Evolutionary conservation across 2,329 filamentous ascomycete species (phyloP).

Genomic region (Tolypocladium ovalisporum): DNA sequence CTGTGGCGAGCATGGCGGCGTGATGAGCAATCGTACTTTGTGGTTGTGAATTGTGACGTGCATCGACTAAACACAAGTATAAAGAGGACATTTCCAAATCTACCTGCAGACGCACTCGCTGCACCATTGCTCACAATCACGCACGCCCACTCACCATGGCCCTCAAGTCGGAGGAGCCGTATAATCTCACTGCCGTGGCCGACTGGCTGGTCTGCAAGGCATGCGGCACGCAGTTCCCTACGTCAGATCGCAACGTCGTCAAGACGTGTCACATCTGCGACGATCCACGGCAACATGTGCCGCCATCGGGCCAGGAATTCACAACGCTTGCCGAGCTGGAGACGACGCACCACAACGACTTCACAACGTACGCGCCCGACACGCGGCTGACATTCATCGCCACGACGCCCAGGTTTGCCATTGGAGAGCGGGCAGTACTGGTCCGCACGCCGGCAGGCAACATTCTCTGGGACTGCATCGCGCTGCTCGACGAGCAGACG

Average conservation of each 20-base stretch:
- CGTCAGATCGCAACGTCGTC: slow-evolving; percentile 31
- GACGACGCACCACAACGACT: slow-evolving; percentile 39
- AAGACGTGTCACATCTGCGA: slow-evolving; percentile 61
- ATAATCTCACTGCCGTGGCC: slow-evolving; percentile 1
- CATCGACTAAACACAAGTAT: not conserved
- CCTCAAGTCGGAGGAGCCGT: slow-evolving; percentile 5
- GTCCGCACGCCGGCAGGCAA: slow-evolving; percentile 57
- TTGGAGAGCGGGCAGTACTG: slow-evolving; percentile 65
- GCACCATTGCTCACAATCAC: not conserved
- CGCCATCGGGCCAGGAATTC: slow-evolving; percentile 46
- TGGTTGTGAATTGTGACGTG: not conserved
- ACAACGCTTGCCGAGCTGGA: slow-evolving; percentile 43
- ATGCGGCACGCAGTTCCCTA: slow-evolving; percentile 56
- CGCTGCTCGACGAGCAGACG: slow-evolving; percentile 56
- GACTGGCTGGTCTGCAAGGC: slow-evolving; percentile 48
- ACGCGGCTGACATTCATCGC: slow-evolving; percentile 32
- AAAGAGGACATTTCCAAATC: not conserved
- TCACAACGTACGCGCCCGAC: slow-evolving; percentile 34
- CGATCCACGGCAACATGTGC: slow-evolving; percentile 61
- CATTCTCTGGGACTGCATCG: slow-evolving; percentile 70
- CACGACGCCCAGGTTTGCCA: slow-evolving; percentile 51
- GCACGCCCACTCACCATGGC: slow-evolving; percentile 3
- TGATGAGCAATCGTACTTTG: not conserved
- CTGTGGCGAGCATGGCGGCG: not conserved
- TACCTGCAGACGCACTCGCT: not conserved